Conservation (phyloP, 306 rosid species). For the Cicer pinnatifidum region DNA sequence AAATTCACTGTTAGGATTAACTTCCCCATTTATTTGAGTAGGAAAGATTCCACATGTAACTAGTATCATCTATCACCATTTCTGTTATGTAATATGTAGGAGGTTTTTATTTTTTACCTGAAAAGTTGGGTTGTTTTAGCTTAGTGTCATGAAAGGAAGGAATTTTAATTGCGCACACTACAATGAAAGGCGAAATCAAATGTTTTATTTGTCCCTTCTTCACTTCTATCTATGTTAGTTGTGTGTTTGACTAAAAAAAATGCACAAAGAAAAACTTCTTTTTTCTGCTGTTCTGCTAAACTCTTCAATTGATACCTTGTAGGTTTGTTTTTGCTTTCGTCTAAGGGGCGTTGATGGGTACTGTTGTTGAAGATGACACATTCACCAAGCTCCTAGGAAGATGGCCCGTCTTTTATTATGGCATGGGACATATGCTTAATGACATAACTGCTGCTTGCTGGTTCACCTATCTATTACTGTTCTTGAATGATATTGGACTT, state of each 20-base stretch:
- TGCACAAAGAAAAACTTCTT: no score
- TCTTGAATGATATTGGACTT: constrained; percentile 86
- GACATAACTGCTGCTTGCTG: constrained; percentile 96
- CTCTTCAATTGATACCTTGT: constrained; percentile 44
- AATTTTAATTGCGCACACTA: no score
- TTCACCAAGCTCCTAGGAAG: constrained; percentile 67
- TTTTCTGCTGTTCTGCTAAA: constrained; percentile 8
- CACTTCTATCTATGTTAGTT: no score
- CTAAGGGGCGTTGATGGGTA: constrained; percentile 52
- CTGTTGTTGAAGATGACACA: constrained; percentile 53
- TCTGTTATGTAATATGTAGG: not conserved
- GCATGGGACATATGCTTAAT: constrained; percentile 96
- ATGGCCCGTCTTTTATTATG: constrained; percentile 73
- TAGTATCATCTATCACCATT: constrained; percentile 23
- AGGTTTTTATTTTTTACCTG: not conserved
- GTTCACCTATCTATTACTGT: constrained; percentile 89
- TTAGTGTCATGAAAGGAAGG: not conserved
- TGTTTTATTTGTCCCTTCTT: no score
- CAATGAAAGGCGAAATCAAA: no score
- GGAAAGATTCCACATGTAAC: constrained; percentile 1
- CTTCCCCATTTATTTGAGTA: constrained; percentile 19
- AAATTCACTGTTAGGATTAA: not conserved
- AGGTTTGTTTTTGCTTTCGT: constrained; percentile 49
- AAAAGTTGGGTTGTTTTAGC: constrained; percentile 5
- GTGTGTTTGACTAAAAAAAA: no score